Evolutionary conservation across 2,329 filamentous ascomycete genomes (phyloP).

Genomic region (Cytospora leucostoma): DNA sequence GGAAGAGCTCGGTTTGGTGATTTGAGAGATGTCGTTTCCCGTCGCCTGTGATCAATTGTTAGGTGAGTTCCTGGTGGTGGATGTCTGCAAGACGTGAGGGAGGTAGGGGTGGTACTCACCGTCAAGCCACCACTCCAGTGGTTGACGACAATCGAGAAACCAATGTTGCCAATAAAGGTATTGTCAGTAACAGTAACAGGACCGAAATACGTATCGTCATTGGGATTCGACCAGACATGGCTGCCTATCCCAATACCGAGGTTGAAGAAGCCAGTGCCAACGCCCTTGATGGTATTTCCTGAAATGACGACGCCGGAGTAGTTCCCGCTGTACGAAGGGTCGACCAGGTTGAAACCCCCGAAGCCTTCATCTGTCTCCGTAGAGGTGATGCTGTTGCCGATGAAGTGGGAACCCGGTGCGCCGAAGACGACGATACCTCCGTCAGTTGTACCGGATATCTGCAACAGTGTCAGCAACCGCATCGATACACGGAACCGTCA

Average conservation of each 20-base stretch:
- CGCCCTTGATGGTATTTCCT: slow-evolving; percentile 31
- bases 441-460: slow-evolving; percentile 32
- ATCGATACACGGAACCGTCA: background rate
- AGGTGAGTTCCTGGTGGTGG: background rate
- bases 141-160: slow-evolving; percentile 33
- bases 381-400: slow-evolving; percentile 32
- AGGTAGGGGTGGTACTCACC: background rate
- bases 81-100: background rate
- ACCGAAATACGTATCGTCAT: slow-evolving; percentile 28
- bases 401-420: slow-evolving; percentile 31
- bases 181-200: slow-evolving; percentile 31
- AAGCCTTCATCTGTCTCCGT: slow-evolving; percentile 31
- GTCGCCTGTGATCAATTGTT: slow-evolving; percentile 19
- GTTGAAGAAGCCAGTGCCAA: slow-evolving; percentile 29
- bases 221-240: slow-evolving; percentile 32
- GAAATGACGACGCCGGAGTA: slow-evolving; percentile 32
- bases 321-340: slow-evolving; percentile 30
- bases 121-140: slow-evolving; percentile 33
- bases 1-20: slow-evolving; percentile 29
- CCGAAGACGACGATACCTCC: slow-evolving; percentile 35
- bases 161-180: slow-evolving; percentile 30
- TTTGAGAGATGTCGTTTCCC: slow-evolving; percentile 31
- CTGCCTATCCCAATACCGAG: slow-evolving; percentile 33
- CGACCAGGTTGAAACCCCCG: slow-evolving; percentile 35
- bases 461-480: background rate